Conservation (phyloP, 2,329 filamentous ascomycete genomes). For the Ceratocystiopsis brevicomis region DNA sequence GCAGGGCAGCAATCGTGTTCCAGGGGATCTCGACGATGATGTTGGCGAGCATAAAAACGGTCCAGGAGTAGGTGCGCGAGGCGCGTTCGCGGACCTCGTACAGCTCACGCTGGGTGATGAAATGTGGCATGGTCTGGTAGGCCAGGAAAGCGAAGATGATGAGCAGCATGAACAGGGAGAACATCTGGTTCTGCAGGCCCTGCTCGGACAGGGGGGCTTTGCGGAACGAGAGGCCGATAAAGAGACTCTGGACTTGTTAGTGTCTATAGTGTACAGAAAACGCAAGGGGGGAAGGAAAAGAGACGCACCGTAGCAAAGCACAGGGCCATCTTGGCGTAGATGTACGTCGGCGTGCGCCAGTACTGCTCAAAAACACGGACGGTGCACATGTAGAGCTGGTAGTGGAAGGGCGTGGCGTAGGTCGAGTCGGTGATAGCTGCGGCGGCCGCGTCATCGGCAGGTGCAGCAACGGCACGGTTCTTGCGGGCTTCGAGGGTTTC, state of each 20-base stretch:
- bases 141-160: constrained; percentile 43
- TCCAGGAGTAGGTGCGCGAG: constrained; percentile 46
- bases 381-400: constrained; percentile 41
- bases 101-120: constrained; percentile 43
- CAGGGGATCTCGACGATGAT: constrained; percentile 50
- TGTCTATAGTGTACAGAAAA: too few species aligned
- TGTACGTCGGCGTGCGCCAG: constrained; percentile 59
- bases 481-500: constrained; percentile 10
- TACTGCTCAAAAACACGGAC: constrained; percentile 56
- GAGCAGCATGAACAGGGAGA: constrained; percentile 34
- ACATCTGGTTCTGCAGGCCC: constrained; percentile 47
- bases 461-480: constrained; percentile 8
- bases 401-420: constrained; percentile 47
- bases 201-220: constrained; percentile 35
- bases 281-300: too few species aligned
- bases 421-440: constrained; percentile 15
- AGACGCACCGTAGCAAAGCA: constrained; percentile 14
- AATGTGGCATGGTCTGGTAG: constrained; percentile 46
- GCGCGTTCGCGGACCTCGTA: constrained; percentile 49
- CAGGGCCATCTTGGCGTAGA: constrained; percentile 49
- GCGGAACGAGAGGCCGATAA: constrained; percentile 47
- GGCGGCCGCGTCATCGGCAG: neutral
- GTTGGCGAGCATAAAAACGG: constrained; percentile 44
- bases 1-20: constrained; percentile 22
- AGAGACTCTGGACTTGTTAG: constrained; percentile 23